Base-by-base conservation (phyloP, 495 filamentous ascomycete species). In the Podospora sp. region DNA sequence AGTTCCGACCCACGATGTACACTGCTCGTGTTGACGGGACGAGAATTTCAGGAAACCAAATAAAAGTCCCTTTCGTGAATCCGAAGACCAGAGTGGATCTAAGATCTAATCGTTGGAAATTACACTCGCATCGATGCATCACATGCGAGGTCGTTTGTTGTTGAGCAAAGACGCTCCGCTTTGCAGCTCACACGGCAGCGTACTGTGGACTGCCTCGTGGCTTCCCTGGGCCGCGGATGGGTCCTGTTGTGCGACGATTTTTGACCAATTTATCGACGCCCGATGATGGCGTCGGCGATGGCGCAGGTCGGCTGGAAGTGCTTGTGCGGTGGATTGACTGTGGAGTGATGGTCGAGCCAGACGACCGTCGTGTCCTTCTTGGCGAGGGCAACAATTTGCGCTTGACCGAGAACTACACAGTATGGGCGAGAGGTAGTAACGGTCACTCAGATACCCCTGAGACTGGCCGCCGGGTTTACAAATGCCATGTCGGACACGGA, bases 241-340 rank as follows among this genome's bases (percentile, higher is more conserved):
- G 52, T 55, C 52, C 52, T 55, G 52, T 12, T 55, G 52, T 22
- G n/a, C 52, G 22, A 24, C 52, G n/a, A 3, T 55, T 24, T 55
- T 55, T 26, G 8, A 2, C 16, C 52, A 55, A 55, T 55, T 55
- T 22, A 55, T 55, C 52, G 20, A 22, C 52, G n/a, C 52, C 52
- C 8, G 52, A 55, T 55, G 52, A 26, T 55, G 20, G 24, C 52
- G 52, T 24, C 24, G 52, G 52, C 52, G 52, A 26, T 24, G 52
- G 20, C 8, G 52, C 21, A 24, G 52, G 2, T 55, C 52, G 52
- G 52, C 52, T 55, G 52, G n/a, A 55, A 55, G 52, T 55, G 21
- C 40, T 46, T 46, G 40, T 46, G 40, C 16, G 40, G 40, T 46
- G 40, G 40, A 46, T 4, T 18, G 40, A 46, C 40, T 6, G 40